Evolutionary conservation across 805 yeast genomes (phyloP), one percentile per base, ranked within the genome.

Genomic region (Clavispora phyllophila): DNA sequence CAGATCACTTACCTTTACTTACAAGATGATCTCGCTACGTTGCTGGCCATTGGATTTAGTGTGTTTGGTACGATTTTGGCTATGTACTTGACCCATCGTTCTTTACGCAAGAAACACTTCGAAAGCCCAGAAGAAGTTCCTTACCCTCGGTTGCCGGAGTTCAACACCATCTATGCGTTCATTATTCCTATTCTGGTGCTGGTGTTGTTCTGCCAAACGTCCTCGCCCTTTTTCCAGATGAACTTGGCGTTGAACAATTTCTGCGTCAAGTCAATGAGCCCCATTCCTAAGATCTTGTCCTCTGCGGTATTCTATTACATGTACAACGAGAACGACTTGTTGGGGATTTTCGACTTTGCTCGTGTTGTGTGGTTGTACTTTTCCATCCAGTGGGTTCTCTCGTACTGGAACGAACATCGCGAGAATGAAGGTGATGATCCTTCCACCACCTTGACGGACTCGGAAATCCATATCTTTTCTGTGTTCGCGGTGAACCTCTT

Each of bases 161-260:
- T 69, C 50, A 64, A 69, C 50, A 52, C 58, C 38, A 27, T 70
- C 9, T 66, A 65, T 46, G 54, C 68, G 23, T 43, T 65, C n/a
- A 40, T 65, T 14, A 47, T 70, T 6, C 74, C 74, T 0, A 49
- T 56, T 27, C 44, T 55, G 17, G 49, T 61, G 25, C 50, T 46
- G 39, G 40, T 63, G 25, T 43, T 59, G 36, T 50, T 55, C 46
- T 48, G 50, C 27, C 45, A 53, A 39, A 46, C 51, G 19, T 42
- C 49, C 14, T 36, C 42, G 19, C 46, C 53, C 10, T 60, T 59
- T 45, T 54, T 67, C 40, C 53, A 62, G 42, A 55, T 56, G 17
- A 68, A 65, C 43, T 54, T 70, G 47, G 55, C 67, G 4, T 55
- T 64, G 41, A 70, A 68, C 42, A 66, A 66, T 48, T 66, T 61